phyloP scores from a whole-genome alignment of 352 stramenopile genomes.

The Globisporangium paroecandrum region DNA sequence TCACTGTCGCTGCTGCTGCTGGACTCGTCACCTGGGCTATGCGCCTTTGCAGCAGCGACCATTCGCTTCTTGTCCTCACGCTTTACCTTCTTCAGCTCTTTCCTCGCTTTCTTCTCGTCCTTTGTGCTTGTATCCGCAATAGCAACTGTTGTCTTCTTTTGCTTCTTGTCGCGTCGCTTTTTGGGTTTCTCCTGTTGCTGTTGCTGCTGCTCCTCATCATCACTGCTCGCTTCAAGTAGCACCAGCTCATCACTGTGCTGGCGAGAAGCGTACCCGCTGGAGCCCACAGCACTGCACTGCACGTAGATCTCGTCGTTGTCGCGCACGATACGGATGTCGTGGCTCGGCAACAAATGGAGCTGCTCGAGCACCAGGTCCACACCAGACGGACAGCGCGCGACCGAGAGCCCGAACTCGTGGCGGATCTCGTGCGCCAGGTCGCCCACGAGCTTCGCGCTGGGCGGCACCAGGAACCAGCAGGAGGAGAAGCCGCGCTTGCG shows the following conservation, averaged over 20 bases:
- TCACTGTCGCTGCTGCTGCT: conserved; percentile 9
- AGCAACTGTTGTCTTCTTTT: background rate
- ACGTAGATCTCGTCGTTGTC: conserved; percentile 61
- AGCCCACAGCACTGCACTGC: conserved; percentile 28
- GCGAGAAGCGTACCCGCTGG: background rate
- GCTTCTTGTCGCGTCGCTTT: background rate
- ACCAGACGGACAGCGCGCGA: conserved; percentile 35
- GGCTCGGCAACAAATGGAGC: conserved; percentile 53
- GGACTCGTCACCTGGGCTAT: background rate
- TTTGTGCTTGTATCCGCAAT: background rate
- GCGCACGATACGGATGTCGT: conserved; percentile 52
- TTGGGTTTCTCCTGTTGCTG: conserved; percentile 1
- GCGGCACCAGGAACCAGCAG: conserved; percentile 68
- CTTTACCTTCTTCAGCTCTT: conserved; percentile 9
- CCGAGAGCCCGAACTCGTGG: conserved; percentile 50
- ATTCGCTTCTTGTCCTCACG: conserved; percentile 7
- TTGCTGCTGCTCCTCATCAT: background rate
- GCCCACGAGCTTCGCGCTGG: conserved; percentile 43
- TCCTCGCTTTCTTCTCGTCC: conserved; percentile 16
- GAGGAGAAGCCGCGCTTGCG: conserved; percentile 44
- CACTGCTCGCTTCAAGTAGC: background rate
- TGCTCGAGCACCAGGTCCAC: conserved; percentile 59
- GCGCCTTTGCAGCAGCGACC: conserved; percentile 4
- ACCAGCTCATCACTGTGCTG: background rate
- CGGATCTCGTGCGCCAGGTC: conserved; percentile 56